These are phyloP conservation scores for Cucurbita maxima DNA, from an alignment of 306 rosid genomes.

Conservation along the genomic window DNA sequence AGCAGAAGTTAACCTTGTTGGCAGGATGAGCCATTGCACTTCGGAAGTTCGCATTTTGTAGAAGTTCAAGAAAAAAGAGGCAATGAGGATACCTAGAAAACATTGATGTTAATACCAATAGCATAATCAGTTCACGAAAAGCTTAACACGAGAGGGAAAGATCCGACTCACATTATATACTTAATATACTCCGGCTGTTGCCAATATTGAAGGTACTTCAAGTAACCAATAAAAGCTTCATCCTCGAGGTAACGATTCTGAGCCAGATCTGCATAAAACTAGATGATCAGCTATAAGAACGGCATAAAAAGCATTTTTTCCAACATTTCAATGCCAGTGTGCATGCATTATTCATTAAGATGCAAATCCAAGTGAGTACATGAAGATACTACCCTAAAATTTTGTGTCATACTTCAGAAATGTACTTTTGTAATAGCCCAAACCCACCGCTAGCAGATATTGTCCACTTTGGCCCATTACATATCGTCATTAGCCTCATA, in stretches of 20 bases:
- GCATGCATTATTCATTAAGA: not conserved
- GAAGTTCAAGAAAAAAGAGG: constrained; percentile 84
- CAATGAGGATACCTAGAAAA: constrained; percentile 83
- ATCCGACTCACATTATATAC: constrained; percentile 61
- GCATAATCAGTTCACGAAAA: not conserved
- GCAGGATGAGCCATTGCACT: constrained; percentile 96
- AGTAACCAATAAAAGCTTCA: constrained; percentile 90
- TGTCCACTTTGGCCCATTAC: no score
- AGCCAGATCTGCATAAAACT: constrained; percentile 55
- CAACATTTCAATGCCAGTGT: not conserved
- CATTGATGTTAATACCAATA: not conserved
- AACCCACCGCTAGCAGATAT: no score
- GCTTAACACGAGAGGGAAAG: not conserved
- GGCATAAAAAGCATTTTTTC: not conserved
- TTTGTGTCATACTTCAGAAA: not conserved
- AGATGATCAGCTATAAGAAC: constrained; percentile 6
- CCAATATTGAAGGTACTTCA: constrained; percentile 93
- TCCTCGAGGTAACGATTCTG: constrained; percentile 92
- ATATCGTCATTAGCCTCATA: no score
- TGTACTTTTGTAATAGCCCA: not conserved
- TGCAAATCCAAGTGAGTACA: not conserved
- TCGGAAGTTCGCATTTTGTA: constrained; percentile 79
- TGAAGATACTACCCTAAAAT: not conserved
- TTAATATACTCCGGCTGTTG: constrained; percentile 78
- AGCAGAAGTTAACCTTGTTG: constrained; percentile 43